phyloP scores from a whole-genome alignment of 306 rosid genomes.

The Comarum palustre region DNA sequence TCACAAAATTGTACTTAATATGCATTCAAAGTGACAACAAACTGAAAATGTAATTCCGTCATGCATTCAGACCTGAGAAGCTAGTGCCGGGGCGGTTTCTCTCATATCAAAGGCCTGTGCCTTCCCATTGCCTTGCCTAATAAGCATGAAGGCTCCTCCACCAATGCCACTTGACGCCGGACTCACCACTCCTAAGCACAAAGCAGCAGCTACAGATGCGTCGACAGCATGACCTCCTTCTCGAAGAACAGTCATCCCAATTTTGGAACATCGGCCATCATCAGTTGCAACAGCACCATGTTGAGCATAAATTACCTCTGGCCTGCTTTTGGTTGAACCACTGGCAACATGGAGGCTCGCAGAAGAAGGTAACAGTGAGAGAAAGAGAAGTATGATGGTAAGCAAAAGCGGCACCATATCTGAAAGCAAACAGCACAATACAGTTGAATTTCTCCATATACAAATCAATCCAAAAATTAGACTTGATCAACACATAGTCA shows the following conservation, averaged over 20 bases:
- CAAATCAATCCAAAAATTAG: neutral
- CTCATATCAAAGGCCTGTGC: constrained; percentile 70
- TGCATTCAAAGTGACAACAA: constrained; percentile 11
- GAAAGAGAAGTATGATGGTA: constrained; percentile 26
- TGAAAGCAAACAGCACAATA: constrained; percentile 28
- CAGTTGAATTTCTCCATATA: neutral
- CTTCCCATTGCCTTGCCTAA: constrained; percentile 43
- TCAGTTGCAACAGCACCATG: constrained; percentile 79
- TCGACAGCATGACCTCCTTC: constrained; percentile 83
- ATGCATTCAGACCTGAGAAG: constrained; percentile 52
- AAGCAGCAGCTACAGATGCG: constrained; percentile 74
- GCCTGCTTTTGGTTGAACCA: constrained; percentile 22
- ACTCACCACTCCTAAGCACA: constrained; percentile 81
- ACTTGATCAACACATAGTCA: neutral
- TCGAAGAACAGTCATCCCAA: constrained; percentile 47
- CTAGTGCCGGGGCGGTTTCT: constrained; percentile 71
- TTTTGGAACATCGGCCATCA: constrained; percentile 61
- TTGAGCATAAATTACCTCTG: constrained; percentile 41
- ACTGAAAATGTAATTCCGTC: neutral
- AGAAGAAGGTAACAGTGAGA: constrained; percentile 27
- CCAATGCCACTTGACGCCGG: constrained; percentile 90
- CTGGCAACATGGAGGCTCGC: constrained; percentile 23
- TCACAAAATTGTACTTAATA: neutral
- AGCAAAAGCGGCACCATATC: constrained; percentile 31
- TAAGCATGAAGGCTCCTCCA: constrained; percentile 77